Conservation (phyloP, 2,329 filamentous ascomycete genomes). For the Chaetomium globosum region DNA sequence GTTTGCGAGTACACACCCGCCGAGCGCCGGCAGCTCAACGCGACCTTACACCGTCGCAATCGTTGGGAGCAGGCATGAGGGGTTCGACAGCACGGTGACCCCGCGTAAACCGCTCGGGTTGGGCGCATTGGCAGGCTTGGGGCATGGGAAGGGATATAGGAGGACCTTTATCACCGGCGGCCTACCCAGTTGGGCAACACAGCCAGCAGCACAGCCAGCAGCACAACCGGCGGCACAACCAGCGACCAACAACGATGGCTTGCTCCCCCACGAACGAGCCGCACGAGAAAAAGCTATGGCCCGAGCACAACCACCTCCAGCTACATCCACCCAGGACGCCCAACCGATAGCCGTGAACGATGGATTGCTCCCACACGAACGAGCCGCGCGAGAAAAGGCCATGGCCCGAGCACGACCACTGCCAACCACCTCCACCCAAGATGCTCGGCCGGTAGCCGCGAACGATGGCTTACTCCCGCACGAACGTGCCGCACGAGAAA, state of each 20-base stretch:
- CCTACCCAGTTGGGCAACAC: constrained; percentile 21
- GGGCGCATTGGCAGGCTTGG: not conserved
- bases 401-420: not conserved
- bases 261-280: constrained; percentile 33
- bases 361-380: constrained; percentile 31
- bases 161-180: not conserved
- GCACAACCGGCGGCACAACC: constrained; percentile 8
- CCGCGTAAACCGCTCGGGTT: not conserved
- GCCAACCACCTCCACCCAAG: not conserved
- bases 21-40: not conserved
- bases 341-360: not conserved
- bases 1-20: no score
- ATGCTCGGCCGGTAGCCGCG: not conserved
- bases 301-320: not conserved
- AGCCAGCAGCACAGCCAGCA: not conserved
- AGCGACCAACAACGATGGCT: constrained; percentile 10
- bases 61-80: constrained; percentile 1
- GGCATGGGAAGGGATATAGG: not conserved
- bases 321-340: not conserved
- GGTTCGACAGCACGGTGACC: not conserved
- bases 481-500: constrained; percentile 26
- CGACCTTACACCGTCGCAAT: constrained; percentile 12
- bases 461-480: constrained; percentile 23
- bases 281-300: constrained; percentile 20
- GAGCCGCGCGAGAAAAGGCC: constrained; percentile 21